These are phyloP conservation scores for Xerocomus nothofagi DNA, from an alignment of 1,284 basidiomycete species.

Conservation along the genomic window DNA sequence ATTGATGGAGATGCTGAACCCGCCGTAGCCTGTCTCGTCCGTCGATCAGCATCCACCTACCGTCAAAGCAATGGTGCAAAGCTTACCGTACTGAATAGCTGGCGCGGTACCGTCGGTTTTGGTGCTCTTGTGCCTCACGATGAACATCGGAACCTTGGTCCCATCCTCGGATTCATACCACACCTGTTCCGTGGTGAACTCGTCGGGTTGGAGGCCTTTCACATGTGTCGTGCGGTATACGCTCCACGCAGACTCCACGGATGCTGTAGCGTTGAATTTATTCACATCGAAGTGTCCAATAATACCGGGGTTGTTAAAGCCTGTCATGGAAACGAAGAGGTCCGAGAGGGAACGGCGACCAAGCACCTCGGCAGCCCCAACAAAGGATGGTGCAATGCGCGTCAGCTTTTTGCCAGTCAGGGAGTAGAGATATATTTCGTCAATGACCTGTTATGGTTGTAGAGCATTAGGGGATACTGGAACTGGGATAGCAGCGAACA, in stretches of 20 bases:
- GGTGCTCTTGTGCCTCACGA: constrained; percentile 76
- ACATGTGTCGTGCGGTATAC: constrained; percentile 64
- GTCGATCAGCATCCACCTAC: background rate
- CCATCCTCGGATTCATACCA: constrained; percentile 83
- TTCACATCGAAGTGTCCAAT: constrained; percentile 64
- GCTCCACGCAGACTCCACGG: constrained; percentile 53
- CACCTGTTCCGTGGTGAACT: constrained; percentile 75
- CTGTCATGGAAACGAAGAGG: constrained; percentile 68
- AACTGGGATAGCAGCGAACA: background rate
- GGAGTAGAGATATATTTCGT: constrained; percentile 78
- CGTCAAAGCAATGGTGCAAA: background rate
- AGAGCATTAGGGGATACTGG: constrained; percentile 13
- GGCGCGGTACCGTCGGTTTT: constrained; percentile 76
- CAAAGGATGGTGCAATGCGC: constrained; percentile 65
- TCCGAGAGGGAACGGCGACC: constrained; percentile 59
- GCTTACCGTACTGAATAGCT: constrained; percentile 73
- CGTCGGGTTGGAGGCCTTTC: constrained; percentile 64
- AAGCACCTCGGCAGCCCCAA: constrained; percentile 64
- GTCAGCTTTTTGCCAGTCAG: constrained; percentile 57
- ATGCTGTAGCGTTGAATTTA: constrained; percentile 32
- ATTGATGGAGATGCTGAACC: constrained; percentile 72
- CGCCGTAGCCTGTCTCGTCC: constrained; percentile 61
- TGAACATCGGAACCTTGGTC: constrained; percentile 84
- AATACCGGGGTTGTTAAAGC: constrained; percentile 76
- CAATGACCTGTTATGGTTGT: constrained; percentile 58